Percentiles rank a stretch among this genome's conserved stretches.
These are phyloP conservation scores for Neonectria magnoliae DNA, from an alignment of 2,329 filamentous ascomycete species.

Conservation along the genomic window DNA sequence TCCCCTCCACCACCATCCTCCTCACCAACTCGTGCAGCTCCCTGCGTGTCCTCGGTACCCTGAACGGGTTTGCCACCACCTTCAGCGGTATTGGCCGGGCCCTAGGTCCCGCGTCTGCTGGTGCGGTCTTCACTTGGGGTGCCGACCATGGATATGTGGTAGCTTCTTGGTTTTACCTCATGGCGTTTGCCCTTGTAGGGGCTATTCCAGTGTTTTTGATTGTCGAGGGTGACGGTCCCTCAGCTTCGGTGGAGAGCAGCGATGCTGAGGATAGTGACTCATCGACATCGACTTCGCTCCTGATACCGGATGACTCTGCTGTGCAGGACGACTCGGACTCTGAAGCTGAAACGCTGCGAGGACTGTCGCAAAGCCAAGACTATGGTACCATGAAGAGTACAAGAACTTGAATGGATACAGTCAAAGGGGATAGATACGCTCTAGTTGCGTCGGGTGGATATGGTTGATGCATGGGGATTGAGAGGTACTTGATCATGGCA, in stretches of 20 bases:
- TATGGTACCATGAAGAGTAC: conserved; percentile 37
- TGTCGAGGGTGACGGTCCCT: conserved; percentile 77
- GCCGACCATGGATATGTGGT: conserved; percentile 80
- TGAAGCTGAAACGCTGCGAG: conserved; percentile 30
- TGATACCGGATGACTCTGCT: conserved; percentile 36
- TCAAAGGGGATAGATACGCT: background rate
- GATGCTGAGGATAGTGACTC: conserved; percentile 42
- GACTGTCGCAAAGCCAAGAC: conserved; percentile 11
- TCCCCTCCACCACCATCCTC: conserved; percentile 89
- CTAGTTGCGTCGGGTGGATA: background rate
- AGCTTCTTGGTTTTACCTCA: conserved; percentile 84
- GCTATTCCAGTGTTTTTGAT: conserved; percentile 79
- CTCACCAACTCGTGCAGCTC: conserved; percentile 87
- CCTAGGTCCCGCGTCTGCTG: conserved; percentile 78
- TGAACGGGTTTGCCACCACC: conserved; percentile 91
- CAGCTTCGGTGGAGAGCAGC: conserved; percentile 45
- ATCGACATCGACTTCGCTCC: conserved; percentile 28
- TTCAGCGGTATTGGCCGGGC: conserved; percentile 84
- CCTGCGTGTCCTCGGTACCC: conserved; percentile 79
- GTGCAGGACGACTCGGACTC: conserved; percentile 36
- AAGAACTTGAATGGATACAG: background rate
- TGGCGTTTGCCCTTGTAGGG: conserved; percentile 69
- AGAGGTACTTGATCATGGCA: background rate
- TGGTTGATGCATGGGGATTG: too few relatives aligned
- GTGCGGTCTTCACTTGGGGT: conserved; percentile 79